A percentile compares a stretch with the other conserved stretches of the same genome.
Conservation (phyloP, 2,329 filamentous ascomycete species). For the Aspergillus awamori region DNA sequence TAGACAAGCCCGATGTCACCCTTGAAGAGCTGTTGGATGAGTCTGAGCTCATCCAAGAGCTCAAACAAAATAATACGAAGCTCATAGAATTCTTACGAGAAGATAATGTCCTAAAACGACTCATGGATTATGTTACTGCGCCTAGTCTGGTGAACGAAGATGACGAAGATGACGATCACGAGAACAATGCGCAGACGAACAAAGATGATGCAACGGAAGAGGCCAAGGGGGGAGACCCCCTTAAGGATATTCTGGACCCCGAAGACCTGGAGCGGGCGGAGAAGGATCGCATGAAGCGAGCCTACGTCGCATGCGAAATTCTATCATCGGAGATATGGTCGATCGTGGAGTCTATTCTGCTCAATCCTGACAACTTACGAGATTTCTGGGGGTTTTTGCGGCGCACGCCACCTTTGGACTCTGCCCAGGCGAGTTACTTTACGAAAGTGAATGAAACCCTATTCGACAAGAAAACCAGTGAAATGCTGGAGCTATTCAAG, state of each 20-base stretch:
- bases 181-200: constrained; percentile 30
- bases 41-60: constrained; percentile 92
- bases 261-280: constrained; percentile 72
- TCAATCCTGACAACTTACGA: constrained; percentile 75
- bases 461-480: constrained; percentile 95
- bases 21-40: constrained; percentile 96
- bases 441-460: constrained; percentile 98
- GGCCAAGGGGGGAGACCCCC: constrained; percentile 43
- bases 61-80: constrained; percentile 97
- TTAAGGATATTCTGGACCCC: constrained; percentile 38
- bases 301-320: constrained; percentile 90
- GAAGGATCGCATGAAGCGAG: constrained; percentile 89
- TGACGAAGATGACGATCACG: constrained; percentile 55
- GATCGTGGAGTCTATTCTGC: constrained; percentile 88
- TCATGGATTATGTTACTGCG: constrained; percentile 90
- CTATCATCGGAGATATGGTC: constrained; percentile 96
- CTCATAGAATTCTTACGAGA: constrained; percentile 94
- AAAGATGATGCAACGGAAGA: constrained; percentile 35
- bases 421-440: constrained; percentile 94
- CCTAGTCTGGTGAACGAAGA: constrained; percentile 61
- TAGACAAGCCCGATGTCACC: constrained; percentile 92
- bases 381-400: constrained; percentile 92
- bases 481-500: constrained; percentile 91
- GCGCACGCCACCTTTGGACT: constrained; percentile 81
- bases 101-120: constrained; percentile 77